Conservation (phyloP, 768 basidiomycete species). For the Boletus vermiculosoides region DNA sequence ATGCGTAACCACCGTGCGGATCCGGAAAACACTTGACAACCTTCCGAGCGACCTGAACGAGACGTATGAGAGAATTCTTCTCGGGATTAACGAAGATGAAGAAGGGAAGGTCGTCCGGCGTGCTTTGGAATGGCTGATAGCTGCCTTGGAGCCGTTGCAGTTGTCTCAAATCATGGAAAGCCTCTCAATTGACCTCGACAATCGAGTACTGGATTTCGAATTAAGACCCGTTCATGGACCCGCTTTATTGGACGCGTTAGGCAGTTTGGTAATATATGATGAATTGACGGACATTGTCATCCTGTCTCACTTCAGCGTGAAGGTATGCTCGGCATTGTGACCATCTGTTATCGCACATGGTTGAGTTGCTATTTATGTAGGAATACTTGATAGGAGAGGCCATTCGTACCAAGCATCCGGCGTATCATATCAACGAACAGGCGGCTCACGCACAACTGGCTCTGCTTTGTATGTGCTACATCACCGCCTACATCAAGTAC, state of each 20-base stretch:
- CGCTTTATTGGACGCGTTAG: slow-evolving; percentile 1
- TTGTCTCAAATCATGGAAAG: slow-evolving; percentile 10
- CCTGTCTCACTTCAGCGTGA: slow-evolving; percentile 12
- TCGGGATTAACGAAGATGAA: not conserved
- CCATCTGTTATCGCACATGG: not conserved
- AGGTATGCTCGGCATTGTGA: slow-evolving; percentile 1
- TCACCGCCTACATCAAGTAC: no score
- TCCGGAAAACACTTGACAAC: slow-evolving; percentile 1
- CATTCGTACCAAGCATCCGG: no score
- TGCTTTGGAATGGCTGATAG: slow-evolving; percentile 1
- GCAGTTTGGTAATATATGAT: slow-evolving; percentile 1
- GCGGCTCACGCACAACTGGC: no score
- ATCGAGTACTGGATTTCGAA: not conserved
- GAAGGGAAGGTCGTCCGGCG: not conserved
- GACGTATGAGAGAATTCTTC: slow-evolving; percentile 11
- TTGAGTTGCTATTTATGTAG: not conserved
- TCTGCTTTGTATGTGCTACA: no score
- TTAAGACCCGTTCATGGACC: slow-evolving; percentile 2
- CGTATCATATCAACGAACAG: no score
- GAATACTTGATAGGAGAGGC: slow-evolving; percentile 2
- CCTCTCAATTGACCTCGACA: slow-evolving; percentile 1
- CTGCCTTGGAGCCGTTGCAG: slow-evolving; percentile 2
- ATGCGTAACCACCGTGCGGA: not conserved
- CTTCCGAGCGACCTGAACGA: slow-evolving; percentile 7
- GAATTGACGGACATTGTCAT: slow-evolving; percentile 3